A percentile compares a stretch with the other conserved stretches of the same genome.
These are phyloP conservation scores for Asterella californica DNA, from an alignment of 225 moss, liverwort and hornwort genomes.

Conservation along the genomic window DNA sequence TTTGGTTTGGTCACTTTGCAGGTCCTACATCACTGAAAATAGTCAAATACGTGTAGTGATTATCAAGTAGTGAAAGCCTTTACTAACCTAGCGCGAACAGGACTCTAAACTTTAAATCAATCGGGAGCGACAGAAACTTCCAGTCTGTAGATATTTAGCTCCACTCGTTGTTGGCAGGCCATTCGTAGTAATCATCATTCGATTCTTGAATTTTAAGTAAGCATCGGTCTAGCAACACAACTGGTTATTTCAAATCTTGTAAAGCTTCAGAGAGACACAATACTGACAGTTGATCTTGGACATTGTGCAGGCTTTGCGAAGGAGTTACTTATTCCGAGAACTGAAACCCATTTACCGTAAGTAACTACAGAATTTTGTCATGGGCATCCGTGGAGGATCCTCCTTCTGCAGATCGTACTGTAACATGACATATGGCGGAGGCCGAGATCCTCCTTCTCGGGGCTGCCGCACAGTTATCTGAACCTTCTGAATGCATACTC, in stretches of 20 bases:
- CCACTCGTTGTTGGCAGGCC: not conserved
- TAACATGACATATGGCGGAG: not conserved
- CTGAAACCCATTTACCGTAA: conserved; percentile 47
- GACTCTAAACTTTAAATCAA: not conserved
- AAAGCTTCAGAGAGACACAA: not conserved
- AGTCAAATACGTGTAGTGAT: too few relatives aligned
- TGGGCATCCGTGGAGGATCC: not conserved
- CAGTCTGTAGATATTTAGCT: not conserved
- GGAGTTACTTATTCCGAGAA: conserved; percentile 57
- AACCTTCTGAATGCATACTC: not conserved
- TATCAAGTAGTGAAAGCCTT: too few relatives aligned
- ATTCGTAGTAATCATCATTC: not conserved
- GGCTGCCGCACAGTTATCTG: not conserved
- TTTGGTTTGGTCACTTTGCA: not conserved
- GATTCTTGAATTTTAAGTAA: not conserved
- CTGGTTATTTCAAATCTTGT: not conserved
- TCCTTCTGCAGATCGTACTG: not conserved
- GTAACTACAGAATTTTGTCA: not conserved
- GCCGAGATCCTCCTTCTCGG: not conserved
- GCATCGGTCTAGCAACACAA: not conserved
- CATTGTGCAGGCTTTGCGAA: conserved; percentile 70
- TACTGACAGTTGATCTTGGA: not conserved
- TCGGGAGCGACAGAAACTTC: not conserved
- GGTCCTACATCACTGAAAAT: not conserved
- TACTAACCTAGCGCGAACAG: not conserved